phyloP scores from a whole-genome alignment of 768 basidiomycete species.

The Auriscalpium microsporum region DNA sequence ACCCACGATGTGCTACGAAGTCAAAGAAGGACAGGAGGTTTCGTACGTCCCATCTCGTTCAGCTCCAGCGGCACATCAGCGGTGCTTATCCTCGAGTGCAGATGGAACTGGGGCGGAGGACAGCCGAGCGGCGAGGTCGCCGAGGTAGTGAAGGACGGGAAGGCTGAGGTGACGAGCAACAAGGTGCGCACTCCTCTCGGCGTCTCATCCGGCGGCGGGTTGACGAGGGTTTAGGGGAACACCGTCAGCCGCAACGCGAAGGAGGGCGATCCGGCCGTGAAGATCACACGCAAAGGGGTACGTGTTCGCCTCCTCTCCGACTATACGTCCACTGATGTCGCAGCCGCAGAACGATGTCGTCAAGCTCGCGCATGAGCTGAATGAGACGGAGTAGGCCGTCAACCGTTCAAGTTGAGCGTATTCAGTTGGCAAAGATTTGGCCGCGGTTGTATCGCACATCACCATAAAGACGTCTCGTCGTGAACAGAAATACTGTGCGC shows the following conservation, averaged over 20 bases:
- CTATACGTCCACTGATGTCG: neutral
- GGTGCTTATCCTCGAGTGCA: conserved; percentile 3
- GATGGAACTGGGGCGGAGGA: conserved; percentile 31
- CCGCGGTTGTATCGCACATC: too few species aligned
- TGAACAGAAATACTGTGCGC: too few species aligned
- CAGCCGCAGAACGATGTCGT: conserved; percentile 39
- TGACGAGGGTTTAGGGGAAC: conserved; percentile 26
- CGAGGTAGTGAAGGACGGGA: conserved; percentile 35
- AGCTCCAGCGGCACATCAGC: neutral
- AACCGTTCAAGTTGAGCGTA: too few species aligned
- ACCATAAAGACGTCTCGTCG: too few species aligned
- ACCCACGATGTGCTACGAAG: conserved; percentile 20
- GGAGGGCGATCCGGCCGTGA: conserved; percentile 41
- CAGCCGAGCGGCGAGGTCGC: conserved; percentile 27
- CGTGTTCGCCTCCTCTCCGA: conserved; percentile 13
- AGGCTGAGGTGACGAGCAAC: conserved; percentile 36
- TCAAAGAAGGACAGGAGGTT: conserved; percentile 26
- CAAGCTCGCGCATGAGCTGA: conserved; percentile 43
- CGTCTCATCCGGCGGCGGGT: neutral
- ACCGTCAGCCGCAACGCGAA: conserved; percentile 34
- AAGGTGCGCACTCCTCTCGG: conserved; percentile 23
- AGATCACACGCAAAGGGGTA: conserved; percentile 37
- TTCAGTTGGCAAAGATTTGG: too few species aligned
- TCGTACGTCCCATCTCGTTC: conserved; percentile 20
- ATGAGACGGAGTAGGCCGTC: conserved; percentile 16